phyloP scores from a whole-genome alignment of 192 early-diverging fungal species.

The Oehlia diaphana region DNA sequence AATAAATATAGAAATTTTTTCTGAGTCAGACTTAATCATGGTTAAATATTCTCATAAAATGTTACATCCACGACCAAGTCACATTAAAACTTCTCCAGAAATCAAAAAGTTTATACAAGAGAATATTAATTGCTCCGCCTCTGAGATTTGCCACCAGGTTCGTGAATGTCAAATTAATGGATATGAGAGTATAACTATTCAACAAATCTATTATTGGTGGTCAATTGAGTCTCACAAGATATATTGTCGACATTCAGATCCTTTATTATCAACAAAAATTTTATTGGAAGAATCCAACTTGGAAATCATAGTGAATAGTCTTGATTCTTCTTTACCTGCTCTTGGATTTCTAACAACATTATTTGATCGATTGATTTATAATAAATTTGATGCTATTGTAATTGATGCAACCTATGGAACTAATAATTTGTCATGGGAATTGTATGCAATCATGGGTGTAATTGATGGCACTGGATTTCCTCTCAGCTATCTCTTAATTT shows the following conservation, averaged over 20 bases:
- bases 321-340: background rate
- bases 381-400: slow-evolving; percentile 8
- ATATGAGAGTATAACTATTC: background rate
- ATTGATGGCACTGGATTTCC: slow-evolving; percentile 14
- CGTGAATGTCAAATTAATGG: background rate
- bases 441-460: slow-evolving; percentile 10
- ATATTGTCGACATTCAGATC: background rate
- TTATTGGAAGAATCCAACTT: background rate
- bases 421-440: slow-evolving; percentile 1
- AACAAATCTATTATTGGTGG: slow-evolving; percentile 4
- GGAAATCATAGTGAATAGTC: background rate
- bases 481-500: background rate
- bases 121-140: background rate
- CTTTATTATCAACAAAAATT: background rate
- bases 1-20: slow-evolving; percentile 3
- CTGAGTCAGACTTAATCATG: background rate
- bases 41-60: background rate
- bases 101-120: background rate
- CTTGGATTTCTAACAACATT: background rate
- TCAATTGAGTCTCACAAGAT: background rate
- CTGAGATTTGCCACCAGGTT: background rate
- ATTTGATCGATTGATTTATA: background rate
- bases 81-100: background rate
- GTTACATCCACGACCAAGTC: background rate
- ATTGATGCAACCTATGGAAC: background rate